phyloP scores from a whole-genome alignment of 495 filamentous ascomycete species.

The Immersiella caudata region DNA sequence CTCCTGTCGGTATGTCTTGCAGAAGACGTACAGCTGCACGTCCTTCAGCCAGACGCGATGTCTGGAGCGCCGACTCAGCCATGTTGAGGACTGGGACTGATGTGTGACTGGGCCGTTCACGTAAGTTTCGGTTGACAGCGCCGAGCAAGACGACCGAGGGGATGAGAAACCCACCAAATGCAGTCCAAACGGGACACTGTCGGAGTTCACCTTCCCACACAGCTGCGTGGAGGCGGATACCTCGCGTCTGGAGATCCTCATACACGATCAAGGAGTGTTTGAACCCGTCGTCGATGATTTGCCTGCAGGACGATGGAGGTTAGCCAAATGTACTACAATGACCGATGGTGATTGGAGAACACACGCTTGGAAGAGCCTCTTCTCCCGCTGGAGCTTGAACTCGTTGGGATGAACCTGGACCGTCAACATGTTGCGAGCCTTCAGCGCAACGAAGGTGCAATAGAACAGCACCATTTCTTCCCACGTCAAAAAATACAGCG shows the following conservation, averaged over 20 bases:
- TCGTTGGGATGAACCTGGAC: slow-evolving; percentile 58
- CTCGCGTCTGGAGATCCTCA: slow-evolving; percentile 64
- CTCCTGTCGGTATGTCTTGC: slow-evolving; percentile 57
- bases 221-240: slow-evolving; percentile 58
- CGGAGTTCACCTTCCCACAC: slow-evolving; percentile 53
- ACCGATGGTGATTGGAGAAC: slow-evolving; percentile 22
- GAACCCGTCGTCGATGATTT: slow-evolving; percentile 71
- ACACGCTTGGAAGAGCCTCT: slow-evolving; percentile 71
- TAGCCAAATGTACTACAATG: too few relatives aligned
- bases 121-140: background rate
- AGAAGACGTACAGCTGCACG: slow-evolving; percentile 65
- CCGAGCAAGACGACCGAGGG: background rate
- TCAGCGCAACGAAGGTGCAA: slow-evolving; percentile 73
- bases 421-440: slow-evolving; percentile 63
- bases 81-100: slow-evolving; percentile 56
- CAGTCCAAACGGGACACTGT: slow-evolving; percentile 71
- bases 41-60: slow-evolving; percentile 63
- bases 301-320: slow-evolving; percentile 47
- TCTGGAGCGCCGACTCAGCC: slow-evolving; percentile 56
- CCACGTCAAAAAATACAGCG: slow-evolving; percentile 57
- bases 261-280: slow-evolving; percentile 74
- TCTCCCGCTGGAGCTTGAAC: slow-evolving; percentile 64
- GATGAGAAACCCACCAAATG: slow-evolving; percentile 55
- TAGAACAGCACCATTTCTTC: slow-evolving; percentile 79
- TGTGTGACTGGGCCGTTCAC: slow-evolving; percentile 56